Conservation (phyloP, 2,329 filamentous ascomycete species). For the Fusarium decemcellulare region DNA sequence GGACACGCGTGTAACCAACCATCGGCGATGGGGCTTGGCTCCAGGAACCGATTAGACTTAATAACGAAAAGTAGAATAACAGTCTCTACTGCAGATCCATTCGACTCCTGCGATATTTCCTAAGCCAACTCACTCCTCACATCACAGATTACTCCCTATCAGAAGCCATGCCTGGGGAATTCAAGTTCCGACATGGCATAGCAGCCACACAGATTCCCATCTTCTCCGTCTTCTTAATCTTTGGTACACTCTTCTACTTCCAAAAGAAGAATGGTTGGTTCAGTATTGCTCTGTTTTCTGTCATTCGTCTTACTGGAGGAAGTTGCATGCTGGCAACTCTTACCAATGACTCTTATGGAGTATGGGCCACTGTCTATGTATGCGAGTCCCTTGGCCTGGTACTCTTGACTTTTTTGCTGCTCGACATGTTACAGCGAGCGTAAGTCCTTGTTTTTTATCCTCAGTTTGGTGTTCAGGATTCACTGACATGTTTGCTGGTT, state of each 20-base stretch:
- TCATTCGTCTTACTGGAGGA: background rate
- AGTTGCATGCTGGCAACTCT: background rate
- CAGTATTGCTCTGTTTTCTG: background rate
- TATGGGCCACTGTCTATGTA: background rate
- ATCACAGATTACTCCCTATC: background rate
- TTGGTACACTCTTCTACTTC: background rate
- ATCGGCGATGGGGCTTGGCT: background rate
- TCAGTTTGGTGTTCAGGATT: background rate
- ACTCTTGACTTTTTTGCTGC: background rate
- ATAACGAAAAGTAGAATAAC: background rate
- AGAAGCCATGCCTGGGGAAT: background rate
- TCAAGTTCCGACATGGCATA: background rate
- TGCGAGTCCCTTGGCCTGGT: slow-evolving; percentile 4
- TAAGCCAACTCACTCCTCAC: background rate
- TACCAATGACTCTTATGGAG: background rate
- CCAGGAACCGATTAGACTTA: background rate
- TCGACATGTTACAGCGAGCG: background rate
- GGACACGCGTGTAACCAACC: background rate
- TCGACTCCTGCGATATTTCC: background rate
- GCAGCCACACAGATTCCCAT: background rate
- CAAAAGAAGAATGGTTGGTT: slow-evolving; percentile 8
- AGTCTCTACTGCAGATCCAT: background rate
- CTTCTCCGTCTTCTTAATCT: background rate
- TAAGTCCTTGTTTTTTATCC: background rate
- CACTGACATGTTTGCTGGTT: background rate